Conservation (phyloP, 345 rosid species). For the Pistacia vera region DNA sequence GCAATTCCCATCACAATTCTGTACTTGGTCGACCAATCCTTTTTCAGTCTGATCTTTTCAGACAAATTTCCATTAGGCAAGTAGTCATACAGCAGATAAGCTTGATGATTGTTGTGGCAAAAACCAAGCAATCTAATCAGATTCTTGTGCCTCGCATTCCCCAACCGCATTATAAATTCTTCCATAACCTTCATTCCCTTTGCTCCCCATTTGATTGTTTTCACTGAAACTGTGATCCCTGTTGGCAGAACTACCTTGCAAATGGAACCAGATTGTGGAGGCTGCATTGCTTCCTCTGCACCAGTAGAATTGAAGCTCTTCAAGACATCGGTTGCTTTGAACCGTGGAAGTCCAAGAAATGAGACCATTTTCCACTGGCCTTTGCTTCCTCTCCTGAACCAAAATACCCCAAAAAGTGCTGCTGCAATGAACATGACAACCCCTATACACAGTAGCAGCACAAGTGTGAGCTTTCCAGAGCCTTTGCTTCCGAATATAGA, state of each 20-base stretch:
- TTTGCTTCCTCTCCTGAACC: constrained; percentile 49
- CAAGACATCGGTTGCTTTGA: constrained; percentile 74
- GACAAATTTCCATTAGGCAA: constrained; percentile 74
- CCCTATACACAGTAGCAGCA: constrained; percentile 55
- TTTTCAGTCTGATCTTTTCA: constrained; percentile 54
- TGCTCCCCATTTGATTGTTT: constrained; percentile 59
- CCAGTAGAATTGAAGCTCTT: constrained; percentile 61
- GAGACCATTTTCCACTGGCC: constrained; percentile 82
- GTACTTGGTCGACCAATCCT: constrained; percentile 69
- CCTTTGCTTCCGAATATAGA: constrained; percentile 48
- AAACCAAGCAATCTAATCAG: constrained; percentile 80
- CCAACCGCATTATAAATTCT: constrained; percentile 55
- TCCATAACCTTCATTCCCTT: constrained; percentile 39
- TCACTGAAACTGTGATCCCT: constrained; percentile 79
- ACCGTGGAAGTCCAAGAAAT: constrained; percentile 71
- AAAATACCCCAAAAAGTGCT: constrained; percentile 50
- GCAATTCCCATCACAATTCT: constrained; percentile 74
- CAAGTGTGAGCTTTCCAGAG: constrained; percentile 53
- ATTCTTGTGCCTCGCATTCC: constrained; percentile 79
- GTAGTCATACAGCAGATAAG: constrained; percentile 73
- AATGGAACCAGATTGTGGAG: constrained; percentile 41
- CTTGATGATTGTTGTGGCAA: constrained; percentile 72
- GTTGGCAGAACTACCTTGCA: constrained; percentile 82
- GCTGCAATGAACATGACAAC: constrained; percentile 42
- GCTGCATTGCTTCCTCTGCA: constrained; percentile 35